Base-by-base conservation (phyloP, 495 filamentous ascomycete genomes). In the Lophium mytilinum region DNA sequence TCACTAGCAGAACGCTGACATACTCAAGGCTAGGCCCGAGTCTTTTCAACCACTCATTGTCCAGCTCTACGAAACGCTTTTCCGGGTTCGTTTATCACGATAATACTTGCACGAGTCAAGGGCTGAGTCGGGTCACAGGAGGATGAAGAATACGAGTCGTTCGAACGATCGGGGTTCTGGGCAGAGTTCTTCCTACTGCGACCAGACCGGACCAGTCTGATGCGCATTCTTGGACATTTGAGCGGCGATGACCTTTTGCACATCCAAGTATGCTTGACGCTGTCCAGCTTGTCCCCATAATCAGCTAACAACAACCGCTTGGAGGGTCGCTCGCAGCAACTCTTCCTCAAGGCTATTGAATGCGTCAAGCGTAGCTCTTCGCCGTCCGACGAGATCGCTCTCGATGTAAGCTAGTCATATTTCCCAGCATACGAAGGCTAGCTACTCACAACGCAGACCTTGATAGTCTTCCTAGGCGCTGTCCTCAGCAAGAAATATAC, bases 81-180 rank as follows among this genome's bases (percentile, higher is more conserved):
- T 98, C 72, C 84, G 83, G 78, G 90, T 95, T 53, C 9, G 55
- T 41, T 54, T 50, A n/a, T 48, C 45, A 43, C 19, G 52, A 15
- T 42, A 6, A 12, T 30, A 55, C 18, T 45, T 55, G 21, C 17
- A 48, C 21, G 45, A 48, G 15, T 24, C 45, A 48, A 48, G 45
- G 36, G 30, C 52, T 57, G 54, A 63, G 37, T 41, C 21, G 19
- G 37, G 50, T 42, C 10, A 52, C 58, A 82, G 71, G 72, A 83
- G 62, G 79, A 84, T 35, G 71, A 89, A 43, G 78, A 78, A 56
- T 72, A 78, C 39, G 83, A 88, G 37, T 83, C 83, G 50, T 80
- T 86, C 0, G 89, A 96, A 57, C n/a, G n/a, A n/a, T n/a, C n/a
- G 24, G 93, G 90, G 9, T 99, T 96, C 73, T 99, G 93, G 94